Conservation (phyloP, 352 stramenopile genomes). For the Phytopythium sindhum region DNA sequence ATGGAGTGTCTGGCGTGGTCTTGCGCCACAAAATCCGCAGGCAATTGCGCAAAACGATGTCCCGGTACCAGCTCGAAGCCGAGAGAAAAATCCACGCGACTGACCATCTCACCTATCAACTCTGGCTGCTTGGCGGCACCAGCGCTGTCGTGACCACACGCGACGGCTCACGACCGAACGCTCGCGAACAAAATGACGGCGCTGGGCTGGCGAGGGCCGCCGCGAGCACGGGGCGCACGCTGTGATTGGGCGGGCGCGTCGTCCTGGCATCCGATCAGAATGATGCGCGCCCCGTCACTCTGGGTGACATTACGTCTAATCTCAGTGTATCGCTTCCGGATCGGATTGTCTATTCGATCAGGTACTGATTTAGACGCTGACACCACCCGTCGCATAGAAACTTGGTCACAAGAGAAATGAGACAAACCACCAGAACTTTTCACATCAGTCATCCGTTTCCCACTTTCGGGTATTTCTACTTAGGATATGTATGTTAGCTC, state of each 20-base stretch:
- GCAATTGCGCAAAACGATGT: background rate
- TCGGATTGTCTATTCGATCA: background rate
- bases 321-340: background rate
- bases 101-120: background rate
- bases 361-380: background rate
- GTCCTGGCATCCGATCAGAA: background rate
- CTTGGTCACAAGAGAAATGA: conserved; percentile 5
- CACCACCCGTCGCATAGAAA: background rate
- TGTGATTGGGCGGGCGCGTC: background rate
- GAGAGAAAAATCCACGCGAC: background rate
- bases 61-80: background rate
- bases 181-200: background rate
- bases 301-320: background rate
- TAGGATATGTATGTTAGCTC: background rate
- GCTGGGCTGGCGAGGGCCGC: background rate
- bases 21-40: background rate
- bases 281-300: background rate
- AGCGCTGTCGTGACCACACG: background rate
- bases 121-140: background rate
- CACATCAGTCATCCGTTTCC: background rate
- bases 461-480: background rate
- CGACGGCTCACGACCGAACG: background rate
- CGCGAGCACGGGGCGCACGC: background rate
- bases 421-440: conserved; percentile 8
- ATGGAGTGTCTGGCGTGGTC: background rate